Conservation (phyloP, 371 early-diverging fungal species). For the Dichotomocladium elegans region DNA sequence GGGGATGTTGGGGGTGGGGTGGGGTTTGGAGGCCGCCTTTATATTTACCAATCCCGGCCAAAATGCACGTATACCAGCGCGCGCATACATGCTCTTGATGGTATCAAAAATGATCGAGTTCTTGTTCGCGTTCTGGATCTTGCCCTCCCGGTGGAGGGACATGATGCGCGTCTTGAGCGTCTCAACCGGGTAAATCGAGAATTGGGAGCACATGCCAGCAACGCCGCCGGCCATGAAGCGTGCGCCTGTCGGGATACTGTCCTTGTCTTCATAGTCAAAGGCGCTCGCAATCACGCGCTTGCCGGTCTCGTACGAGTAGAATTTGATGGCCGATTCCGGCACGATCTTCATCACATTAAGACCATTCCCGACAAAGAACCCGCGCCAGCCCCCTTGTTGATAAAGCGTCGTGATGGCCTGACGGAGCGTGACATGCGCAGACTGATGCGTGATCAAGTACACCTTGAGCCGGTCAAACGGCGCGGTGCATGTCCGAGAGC, state of each 20-base stretch:
- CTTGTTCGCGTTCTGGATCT: neutral
- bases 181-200: slow-evolving; percentile 73
- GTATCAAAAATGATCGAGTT: slow-evolving; percentile 25
- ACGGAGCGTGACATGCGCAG: slow-evolving; percentile 4
- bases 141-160: slow-evolving; percentile 28
- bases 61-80: slow-evolving; percentile 62
- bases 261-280: slow-evolving; percentile 37
- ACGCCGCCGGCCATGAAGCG: slow-evolving; percentile 76
- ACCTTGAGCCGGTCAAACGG: slow-evolving; percentile 82
- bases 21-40: too few relatives aligned
- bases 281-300: slow-evolving; percentile 49
- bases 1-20: too few relatives aligned
- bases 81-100: slow-evolving; percentile 53
- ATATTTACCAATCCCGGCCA: slow-evolving; percentile 63
- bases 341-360: slow-evolving; percentile 78
- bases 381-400: slow-evolving; percentile 56
- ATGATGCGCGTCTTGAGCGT: slow-evolving; percentile 74
- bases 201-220: slow-evolving; percentile 69
- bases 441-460: slow-evolving; percentile 61
- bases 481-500: slow-evolving; percentile 77
- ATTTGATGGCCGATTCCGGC: slow-evolving; percentile 78
- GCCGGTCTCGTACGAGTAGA: slow-evolving; percentile 62
- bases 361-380: slow-evolving; percentile 81
- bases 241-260: slow-evolving; percentile 54
- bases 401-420: slow-evolving; percentile 54